Evolutionary conservation across 1,284 basidiomycete species (phyloP), one percentile per base, ranked within the genome.

Genomic region (Malassezia pachydermatis): DNA sequence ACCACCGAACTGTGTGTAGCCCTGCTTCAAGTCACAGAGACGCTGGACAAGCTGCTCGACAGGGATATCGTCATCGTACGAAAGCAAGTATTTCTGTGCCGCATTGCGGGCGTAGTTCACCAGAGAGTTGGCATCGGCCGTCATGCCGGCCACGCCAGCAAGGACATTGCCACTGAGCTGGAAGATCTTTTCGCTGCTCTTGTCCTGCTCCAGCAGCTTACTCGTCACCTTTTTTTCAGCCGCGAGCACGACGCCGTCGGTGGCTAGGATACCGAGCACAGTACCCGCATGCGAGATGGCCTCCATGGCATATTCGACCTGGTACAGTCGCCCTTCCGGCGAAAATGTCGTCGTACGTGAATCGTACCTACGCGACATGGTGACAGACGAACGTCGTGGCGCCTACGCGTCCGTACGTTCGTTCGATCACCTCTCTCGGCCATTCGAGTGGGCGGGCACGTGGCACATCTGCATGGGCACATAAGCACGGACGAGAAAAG

Each of bases 181-280:
- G 74, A 89, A 96, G 74, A 98, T 87, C 81, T 98, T 96, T 80
- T 98, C 92, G 41, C 87, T 88, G 62, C 88, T 92, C 16, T 64
- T 67, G 33, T 86, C 87, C 72, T 89, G 88, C 45, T 98, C 92
- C 51, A 98, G 80, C 37, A 98, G 81, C 75, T 98, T 98, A 41
- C 89, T 89, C 0, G 94, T 96, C 33, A 98, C 89, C 76, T 94
- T 94, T 82, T 98, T 98, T 78, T 98, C 92, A 6, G 92, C 92
- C 0, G 89, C 92, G n/a, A 98, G 79, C 2, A 96, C 89, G 30
- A 98, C 86, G 1, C 94, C 92, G 39, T 57, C 73, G 61, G 86
- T 88, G 17, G 88, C 87, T n/a, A 94, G 78, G 46, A 95, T 84
- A 33, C 88, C 89, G 24, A 96, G 80, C 36, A 94, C 88, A 13